Evolutionary conservation across 768 basidiomycete genomes (phyloP), one percentile per base, ranked within the genome.

Genomic region (Naganishia vaughanmartiniae): DNA sequence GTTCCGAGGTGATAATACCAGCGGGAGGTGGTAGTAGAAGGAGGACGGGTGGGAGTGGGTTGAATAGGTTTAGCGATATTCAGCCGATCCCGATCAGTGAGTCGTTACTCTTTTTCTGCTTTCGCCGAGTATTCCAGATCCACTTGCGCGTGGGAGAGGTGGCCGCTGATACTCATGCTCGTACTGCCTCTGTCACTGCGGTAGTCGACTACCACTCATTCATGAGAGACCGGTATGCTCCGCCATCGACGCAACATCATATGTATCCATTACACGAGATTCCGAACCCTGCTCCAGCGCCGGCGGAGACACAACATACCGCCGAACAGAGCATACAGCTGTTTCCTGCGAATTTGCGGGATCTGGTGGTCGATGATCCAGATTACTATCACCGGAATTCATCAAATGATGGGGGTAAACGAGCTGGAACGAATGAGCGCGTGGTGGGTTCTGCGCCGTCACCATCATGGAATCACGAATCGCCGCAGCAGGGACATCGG

Each of bases 131-230:
- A n/a, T 36, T 19, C 21, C 51, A 5, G 54, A 36, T 12, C 34
- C 4, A 36, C 34, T n/a, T n/a, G n/a, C n/a, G n/a, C n/a, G n/a
- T n/a, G n/a, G n/a, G n/a, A n/a, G n/a, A n/a, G n/a, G n/a, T n/a
- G n/a, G n/a, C n/a, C n/a, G n/a, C n/a, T n/a, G n/a, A 36, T 36
- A 36, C 54, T 54, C 3, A 31, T 11, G 26, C 21, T 17, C 54
- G 21, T 19, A 9, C 26, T 19, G 30, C 54, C 26, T 26, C 9
- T 14, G 9, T 54, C 19, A 21, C 11, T 7, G 2, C 21, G 39
- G 3, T 24, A 63, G 60, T 63, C 60, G 60, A 63, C 26, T 63
- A 63, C 28, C 60, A 63, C 26, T 63, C 60, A 21, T 63, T 63
- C 24, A n/a, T 63, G 17, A 45, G n/a, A 28, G 39, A 39, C 7